Evolutionary conservation across 352 stramenopile species (phyloP).

Genomic region (Globisporangium middletonii): DNA sequence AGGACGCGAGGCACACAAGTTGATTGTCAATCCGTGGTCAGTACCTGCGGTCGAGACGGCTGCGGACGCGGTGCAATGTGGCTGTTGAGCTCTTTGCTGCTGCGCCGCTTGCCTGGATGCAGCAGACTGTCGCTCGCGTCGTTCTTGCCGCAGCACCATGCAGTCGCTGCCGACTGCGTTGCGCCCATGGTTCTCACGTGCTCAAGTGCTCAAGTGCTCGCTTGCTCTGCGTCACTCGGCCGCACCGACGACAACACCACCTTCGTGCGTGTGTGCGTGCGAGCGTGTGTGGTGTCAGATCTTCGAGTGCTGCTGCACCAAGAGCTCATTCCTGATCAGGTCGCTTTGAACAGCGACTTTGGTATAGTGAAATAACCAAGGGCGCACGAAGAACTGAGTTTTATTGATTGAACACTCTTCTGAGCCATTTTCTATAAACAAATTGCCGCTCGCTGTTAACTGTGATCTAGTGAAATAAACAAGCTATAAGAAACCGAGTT

Average conservation of each 20-base stretch:
- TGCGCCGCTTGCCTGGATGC: conserved; percentile 35
- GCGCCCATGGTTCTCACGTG: conserved; percentile 23
- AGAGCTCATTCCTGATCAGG: too few relatives aligned
- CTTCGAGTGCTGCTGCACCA: too few relatives aligned
- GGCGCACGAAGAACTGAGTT: too few relatives aligned
- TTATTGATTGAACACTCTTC: too few relatives aligned
- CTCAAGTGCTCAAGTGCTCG: background rate
- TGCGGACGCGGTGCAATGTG: conserved; percentile 20
- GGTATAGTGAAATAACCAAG: too few relatives aligned
- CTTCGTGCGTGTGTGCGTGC: background rate
- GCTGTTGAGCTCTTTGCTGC: conserved; percentile 26
- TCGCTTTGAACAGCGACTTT: too few relatives aligned
- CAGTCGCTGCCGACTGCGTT: conserved; percentile 30
- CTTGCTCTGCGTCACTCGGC: background rate
- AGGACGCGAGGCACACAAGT: background rate
- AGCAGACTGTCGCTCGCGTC: conserved; percentile 27
- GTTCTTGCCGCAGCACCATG: conserved; percentile 41
- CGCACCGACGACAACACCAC: background rate
- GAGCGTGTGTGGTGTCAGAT: background rate
- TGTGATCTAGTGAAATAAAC: too few relatives aligned
- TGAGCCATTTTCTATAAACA: too few relatives aligned
- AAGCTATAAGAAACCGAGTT: too few relatives aligned
- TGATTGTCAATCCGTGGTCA: background rate
- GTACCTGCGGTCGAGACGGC: conserved; percentile 24
- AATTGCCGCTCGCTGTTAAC: too few relatives aligned